These are phyloP conservation scores for Xylariaceae sp. DNA, from an alignment of 2,329 filamentous ascomycete genomes.

Conservation along the genomic window DNA sequence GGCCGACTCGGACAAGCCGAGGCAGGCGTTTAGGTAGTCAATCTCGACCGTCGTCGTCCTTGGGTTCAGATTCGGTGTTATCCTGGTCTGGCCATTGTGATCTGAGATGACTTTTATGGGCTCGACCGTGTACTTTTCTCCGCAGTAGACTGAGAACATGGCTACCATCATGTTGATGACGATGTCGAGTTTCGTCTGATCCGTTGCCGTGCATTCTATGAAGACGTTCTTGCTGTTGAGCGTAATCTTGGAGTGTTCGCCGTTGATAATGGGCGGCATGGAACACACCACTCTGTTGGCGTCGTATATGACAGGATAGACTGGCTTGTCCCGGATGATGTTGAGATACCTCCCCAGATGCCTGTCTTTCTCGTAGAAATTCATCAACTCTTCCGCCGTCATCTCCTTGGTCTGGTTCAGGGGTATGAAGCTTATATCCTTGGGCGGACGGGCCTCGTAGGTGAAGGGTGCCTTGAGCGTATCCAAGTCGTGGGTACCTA, in stretches of 20 bases:
- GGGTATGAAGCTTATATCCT: slow-evolving; percentile 83
- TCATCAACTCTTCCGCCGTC: slow-evolving; percentile 83
- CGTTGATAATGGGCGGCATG: slow-evolving; percentile 94
- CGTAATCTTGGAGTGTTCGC: slow-evolving; percentile 93
- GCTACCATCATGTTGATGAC: slow-evolving; percentile 92
- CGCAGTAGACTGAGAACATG: slow-evolving; percentile 93
- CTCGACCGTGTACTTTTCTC: slow-evolving; percentile 85
- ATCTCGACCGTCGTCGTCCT: slow-evolving; percentile 75
- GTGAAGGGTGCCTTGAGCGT: slow-evolving; percentile 92
- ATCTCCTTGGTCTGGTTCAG: slow-evolving; percentile 88
- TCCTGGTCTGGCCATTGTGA: slow-evolving; percentile 77
- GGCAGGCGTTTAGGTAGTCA: slow-evolving; percentile 89
- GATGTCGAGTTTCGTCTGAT: slow-evolving; percentile 92
- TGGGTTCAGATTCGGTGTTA: slow-evolving; percentile 73
- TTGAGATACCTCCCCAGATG: slow-evolving; percentile 84
- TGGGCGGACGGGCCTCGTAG: slow-evolving; percentile 87
- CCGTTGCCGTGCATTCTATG: slow-evolving; percentile 93
- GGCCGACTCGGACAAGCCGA: slow-evolving; percentile 69
- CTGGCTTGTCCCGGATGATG: slow-evolving; percentile 87
- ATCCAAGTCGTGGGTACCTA: slow-evolving; percentile 94
- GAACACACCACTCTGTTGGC: slow-evolving; percentile 82
- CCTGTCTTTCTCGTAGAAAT: slow-evolving; percentile 91
- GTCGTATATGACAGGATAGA: slow-evolving; percentile 95
- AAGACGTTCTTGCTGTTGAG: slow-evolving; percentile 87
- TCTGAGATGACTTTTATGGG: slow-evolving; percentile 86